Evolutionary conservation across 306 rosid species (phyloP), one percentile per base, ranked within the genome.

Genomic region (Luffa acutangula): DNA sequence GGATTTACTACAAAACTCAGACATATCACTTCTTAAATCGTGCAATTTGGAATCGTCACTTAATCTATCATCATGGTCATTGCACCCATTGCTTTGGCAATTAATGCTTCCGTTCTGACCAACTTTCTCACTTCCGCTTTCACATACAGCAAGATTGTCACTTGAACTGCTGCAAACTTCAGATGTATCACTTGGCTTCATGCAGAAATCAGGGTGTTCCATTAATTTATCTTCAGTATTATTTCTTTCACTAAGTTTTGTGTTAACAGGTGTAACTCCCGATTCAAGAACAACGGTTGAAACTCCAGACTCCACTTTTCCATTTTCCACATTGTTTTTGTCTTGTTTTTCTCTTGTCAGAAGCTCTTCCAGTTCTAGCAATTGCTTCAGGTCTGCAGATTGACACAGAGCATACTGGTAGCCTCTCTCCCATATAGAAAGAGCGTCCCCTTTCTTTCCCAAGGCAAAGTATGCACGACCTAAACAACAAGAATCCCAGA

Each of bases 401-500:
- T 87, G 90, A 85, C 79, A 54, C 77, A 90, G 71, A 64, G 96
- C 97, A 57, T 85, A 91, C 73, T 89, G 93, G 81, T 89, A 87
- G 59, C 99, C 99, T 89, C 87, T 89, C 87, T 91, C 93, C 99
- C 96, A 95, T n/a, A 88, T 90, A 84, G 85, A 81, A 41, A 93
- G 71, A 51, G 99, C 97, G 80, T 92, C 97, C 14, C 83, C 89
- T 86, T 87, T 90, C 91, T 89, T 89, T 84, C 99, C 97, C 88
- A 95, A 49, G 5, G 89, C 84, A 73, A 88, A 87, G 84, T 90
- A 82, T 5, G 97, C 99, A 78, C 75, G 84, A 80, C 99, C 99
- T 95, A 75, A 43, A 86, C 33, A 48, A 76, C 75, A 72, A 81
- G 39, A 82, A 11, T 34, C 48, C 60, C 33, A 57, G 51, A 54